Percentiles rank a stretch among this genome's conserved stretches.
Conservation (phyloP, 2,329 filamentous ascomycete species). For the Aspergillus aculeatinus region DNA sequence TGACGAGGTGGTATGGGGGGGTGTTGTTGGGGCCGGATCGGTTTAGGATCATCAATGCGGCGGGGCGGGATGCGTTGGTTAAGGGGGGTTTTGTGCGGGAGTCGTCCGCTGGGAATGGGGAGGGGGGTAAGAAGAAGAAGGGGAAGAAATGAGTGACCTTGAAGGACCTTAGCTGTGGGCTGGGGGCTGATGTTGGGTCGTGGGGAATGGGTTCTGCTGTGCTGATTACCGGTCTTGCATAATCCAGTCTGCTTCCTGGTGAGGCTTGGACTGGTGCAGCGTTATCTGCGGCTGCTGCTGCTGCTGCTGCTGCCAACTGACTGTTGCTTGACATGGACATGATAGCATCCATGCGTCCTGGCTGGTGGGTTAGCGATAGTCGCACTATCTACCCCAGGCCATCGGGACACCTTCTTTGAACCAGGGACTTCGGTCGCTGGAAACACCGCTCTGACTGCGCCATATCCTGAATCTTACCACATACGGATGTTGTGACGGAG, state of each 20-base stretch:
- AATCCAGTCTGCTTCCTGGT: neutral
- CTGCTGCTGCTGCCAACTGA: neutral
- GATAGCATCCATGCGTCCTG: too few relatives aligned
- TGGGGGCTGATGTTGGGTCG: neutral
- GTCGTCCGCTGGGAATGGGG: constrained; percentile 24
- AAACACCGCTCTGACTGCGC: neutral
- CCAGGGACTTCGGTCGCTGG: neutral
- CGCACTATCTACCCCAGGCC: neutral
- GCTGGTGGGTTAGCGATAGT: too few relatives aligned
- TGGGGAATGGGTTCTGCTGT: neutral
- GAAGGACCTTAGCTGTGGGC: neutral
- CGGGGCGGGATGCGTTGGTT: constrained; percentile 79
- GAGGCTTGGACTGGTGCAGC: too few relatives aligned
- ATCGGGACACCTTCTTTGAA: neutral
- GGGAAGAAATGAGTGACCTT: constrained; percentile 44
- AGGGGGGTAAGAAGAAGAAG: constrained; percentile 45
- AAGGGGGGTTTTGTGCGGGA: constrained; percentile 69
- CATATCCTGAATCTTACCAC: neutral
- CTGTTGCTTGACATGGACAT: neutral
- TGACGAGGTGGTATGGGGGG: constrained; percentile 93
- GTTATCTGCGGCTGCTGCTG: neutral
- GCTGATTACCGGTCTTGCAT: neutral
- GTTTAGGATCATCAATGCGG: constrained; percentile 86
- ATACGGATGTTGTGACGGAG: neutral
- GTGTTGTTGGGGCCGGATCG: constrained; percentile 83